These are phyloP conservation scores for Thielaviopsis ethacetica DNA, from an alignment of 2,329 filamentous ascomycete species.

Conservation along the genomic window DNA sequence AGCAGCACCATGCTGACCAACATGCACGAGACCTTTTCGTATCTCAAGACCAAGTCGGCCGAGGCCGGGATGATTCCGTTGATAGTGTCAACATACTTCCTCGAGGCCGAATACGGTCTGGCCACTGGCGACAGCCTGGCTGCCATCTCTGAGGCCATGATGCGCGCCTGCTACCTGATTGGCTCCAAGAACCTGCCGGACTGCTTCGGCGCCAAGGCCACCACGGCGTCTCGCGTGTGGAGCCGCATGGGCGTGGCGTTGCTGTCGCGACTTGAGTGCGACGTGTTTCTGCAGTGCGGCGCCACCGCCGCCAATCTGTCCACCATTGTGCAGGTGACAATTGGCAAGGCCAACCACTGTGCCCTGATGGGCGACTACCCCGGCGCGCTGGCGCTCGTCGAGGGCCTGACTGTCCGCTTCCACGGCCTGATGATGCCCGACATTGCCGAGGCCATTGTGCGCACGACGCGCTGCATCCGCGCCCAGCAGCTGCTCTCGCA, in stretches of 20 bases:
- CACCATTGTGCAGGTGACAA: constrained; percentile 52
- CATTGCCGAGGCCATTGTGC: not conserved
- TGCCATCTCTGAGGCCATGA: constrained; percentile 18
- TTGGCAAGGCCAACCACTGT: constrained; percentile 37
- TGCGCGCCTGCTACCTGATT: constrained; percentile 10
- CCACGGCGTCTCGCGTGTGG: constrained; percentile 30
- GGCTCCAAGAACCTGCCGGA: constrained; percentile 1
- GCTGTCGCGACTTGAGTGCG: constrained; percentile 39
- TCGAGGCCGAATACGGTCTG: constrained; percentile 68
- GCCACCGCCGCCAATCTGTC: constrained; percentile 37
- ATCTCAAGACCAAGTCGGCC: constrained; percentile 71
- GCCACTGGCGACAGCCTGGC: constrained; percentile 56
- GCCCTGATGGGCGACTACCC: not conserved
- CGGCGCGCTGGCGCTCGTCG: not conserved
- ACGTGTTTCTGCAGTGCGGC: constrained; percentile 56
- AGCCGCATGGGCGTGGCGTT: constrained; percentile 45
- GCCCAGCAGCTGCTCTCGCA: constrained; percentile 19
- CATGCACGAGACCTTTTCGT: constrained; percentile 66
- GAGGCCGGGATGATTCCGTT: constrained; percentile 76
- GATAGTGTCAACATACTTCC: constrained; percentile 67
- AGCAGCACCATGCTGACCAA: constrained; percentile 59
- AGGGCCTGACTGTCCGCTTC: not conserved
- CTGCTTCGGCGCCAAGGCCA: not conserved
- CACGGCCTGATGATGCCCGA: not conserved
- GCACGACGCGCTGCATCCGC: not conserved